These are phyloP conservation scores for Penicillium fuscoglaucum DNA, from an alignment of 2,329 filamentous ascomycete genomes.

Conservation along the genomic window DNA sequence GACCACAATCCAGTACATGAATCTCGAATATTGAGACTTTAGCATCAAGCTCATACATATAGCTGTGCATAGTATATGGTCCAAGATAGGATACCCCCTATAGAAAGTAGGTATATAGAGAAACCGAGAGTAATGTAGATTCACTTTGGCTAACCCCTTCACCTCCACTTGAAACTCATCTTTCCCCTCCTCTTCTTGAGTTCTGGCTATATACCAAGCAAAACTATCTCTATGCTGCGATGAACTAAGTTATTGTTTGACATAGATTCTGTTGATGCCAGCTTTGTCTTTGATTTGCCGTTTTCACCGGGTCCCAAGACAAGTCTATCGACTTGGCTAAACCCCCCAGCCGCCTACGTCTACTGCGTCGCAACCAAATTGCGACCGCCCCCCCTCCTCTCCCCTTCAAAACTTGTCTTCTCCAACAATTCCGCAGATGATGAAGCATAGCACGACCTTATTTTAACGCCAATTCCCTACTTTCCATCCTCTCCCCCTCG, in stretches of 20 bases:
- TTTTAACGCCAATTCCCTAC: conserved; percentile 26
- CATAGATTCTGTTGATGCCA: conserved; percentile 1
- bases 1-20: conserved; percentile 17
- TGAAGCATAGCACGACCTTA: conserved; percentile 24
- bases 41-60: neutral
- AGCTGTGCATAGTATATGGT: neutral
- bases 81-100: no score
- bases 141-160: neutral
- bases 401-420: conserved; percentile 17
- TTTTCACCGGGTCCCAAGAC: conserved; percentile 7
- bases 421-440: conserved; percentile 24
- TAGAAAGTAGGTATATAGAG: neutral
- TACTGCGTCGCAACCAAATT: conserved; percentile 15
- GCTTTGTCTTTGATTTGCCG: neutral
- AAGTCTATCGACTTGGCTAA: conserved; percentile 13
- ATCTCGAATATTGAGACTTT: neutral
- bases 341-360: conserved; percentile 16
- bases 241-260: neutral
- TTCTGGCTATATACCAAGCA: neutral
- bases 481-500: conserved; percentile 14
- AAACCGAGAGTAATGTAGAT: neutral
- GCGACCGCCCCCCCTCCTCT: conserved; percentile 17
- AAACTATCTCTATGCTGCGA: neutral
- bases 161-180: neutral
- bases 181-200: conserved; percentile 3